Base-by-base conservation (phyloP, 1,139 yeast species). In the Suhomyces terraborum region DNA sequence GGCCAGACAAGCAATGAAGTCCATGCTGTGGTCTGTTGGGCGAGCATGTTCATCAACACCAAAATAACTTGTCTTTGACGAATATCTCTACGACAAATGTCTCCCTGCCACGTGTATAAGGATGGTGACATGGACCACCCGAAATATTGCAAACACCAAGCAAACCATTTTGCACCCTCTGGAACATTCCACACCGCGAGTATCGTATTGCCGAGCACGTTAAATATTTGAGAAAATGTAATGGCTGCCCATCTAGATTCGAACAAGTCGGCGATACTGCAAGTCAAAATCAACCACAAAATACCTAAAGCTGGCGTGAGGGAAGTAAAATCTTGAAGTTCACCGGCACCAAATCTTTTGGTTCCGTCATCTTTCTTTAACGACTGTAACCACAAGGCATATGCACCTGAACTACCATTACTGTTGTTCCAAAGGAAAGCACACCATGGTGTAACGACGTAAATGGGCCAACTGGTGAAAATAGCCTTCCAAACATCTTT, bases 171-270 rank as follows among this genome's bases (percentile, higher is more conserved):
- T 46, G 59, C 75, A 32, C 61, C 43, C 47, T 68, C 70, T 0
- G 75, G 69, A 13, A 71, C 64, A 38, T 70, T 45, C 80, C 80
- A 75, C 8, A 64, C 62, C 2, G 77, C 77, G 35, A 75, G 54
- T n/a, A 75, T 56, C 0, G 59, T 48, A 50, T 70, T 69, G 16
- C 74, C 72, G 4, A 56, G 45, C 6, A 69, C 56, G 45, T 69
- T 69, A 47, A 70, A 67, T 1, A 59, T 57, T 55, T 81, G 85
- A 0, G 84, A 74, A 22, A 73, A 61, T 4, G 74, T 45, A 40
- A 81, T 74, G 0, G 84, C 83, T 40, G 73, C 75, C 75, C 80
- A 76, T 45, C 86, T 61, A 19, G 76, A 67, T 21, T 73, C 73
- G 46, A 76, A 68, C 29, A 75, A 57, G 61, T 83, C 75, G 2